Evolutionary conservation across 2,329 filamentous ascomycete species (phyloP).

Genomic region (Helicocarpus griseus): DNA sequence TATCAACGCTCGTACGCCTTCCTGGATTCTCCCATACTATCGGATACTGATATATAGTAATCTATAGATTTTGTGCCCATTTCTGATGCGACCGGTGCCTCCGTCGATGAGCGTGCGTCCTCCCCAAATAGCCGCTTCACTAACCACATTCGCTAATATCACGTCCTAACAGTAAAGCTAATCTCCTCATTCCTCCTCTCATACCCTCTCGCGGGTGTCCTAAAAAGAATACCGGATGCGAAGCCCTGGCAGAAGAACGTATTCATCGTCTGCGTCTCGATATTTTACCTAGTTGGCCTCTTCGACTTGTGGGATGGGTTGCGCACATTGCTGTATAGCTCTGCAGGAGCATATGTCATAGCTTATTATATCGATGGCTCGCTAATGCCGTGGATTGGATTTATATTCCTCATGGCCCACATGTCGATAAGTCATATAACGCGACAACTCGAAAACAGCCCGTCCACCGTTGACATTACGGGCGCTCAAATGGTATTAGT

Average conservation of each 20-base stretch:
- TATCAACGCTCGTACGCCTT: conserved; percentile 1
- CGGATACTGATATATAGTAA: not conserved
- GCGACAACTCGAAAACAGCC: conserved; percentile 61
- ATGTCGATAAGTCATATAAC: conserved; percentile 84
- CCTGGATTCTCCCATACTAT: not conserved
- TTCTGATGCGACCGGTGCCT: conserved; percentile 49
- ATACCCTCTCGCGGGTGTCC: conserved; percentile 76
- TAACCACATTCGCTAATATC: conserved; percentile 10
- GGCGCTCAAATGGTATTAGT: conserved; percentile 95
- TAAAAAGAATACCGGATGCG: conserved; percentile 83
- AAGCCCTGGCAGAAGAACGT: conserved; percentile 77
- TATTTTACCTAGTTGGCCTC: conserved; percentile 88
- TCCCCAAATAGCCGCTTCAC: not conserved
- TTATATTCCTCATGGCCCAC: conserved; percentile 89
- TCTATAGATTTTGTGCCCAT: conserved; percentile 51
- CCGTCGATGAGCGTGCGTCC: conserved; percentile 51
- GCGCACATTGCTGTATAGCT: conserved; percentile 67
- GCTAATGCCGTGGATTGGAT: conserved; percentile 96
- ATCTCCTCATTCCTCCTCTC: conserved; percentile 83
- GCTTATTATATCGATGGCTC: conserved; percentile 74
- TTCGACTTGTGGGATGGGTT: conserved; percentile 87
- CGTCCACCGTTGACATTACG: conserved; percentile 71
- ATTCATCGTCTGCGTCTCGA: conserved; percentile 68
- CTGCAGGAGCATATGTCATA: conserved; percentile 71
- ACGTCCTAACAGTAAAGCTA: conserved; percentile 65